Conservation (phyloP, 2,329 filamentous ascomycete species). For the Pseudocercospora vitis region DNA sequence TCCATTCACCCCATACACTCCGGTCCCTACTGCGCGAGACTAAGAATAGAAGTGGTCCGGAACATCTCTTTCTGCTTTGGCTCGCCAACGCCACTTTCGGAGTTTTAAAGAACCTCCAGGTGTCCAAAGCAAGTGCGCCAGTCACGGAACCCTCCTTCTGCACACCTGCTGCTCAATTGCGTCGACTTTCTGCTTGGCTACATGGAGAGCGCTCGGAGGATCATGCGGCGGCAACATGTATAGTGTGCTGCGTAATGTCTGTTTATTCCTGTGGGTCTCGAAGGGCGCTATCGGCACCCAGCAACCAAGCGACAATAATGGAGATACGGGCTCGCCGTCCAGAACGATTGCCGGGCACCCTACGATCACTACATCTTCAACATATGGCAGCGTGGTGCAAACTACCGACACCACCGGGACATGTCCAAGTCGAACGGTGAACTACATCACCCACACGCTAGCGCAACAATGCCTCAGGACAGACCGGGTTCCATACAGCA, state of each 20-base stretch:
- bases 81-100: neutral
- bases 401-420: constrained; percentile 32
- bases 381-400: constrained; percentile 4
- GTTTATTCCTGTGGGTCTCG: constrained; percentile 24
- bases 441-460: constrained; percentile 77
- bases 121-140: constrained; percentile 12
- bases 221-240: constrained; percentile 31
- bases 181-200: neutral
- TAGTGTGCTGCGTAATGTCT: constrained; percentile 26
- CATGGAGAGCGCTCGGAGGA: constrained; percentile 10
- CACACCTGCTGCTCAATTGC: neutral
- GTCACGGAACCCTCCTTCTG: neutral
- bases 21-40: too few species aligned
- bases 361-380: constrained; percentile 8
- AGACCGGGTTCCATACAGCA: constrained; percentile 49
- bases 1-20: too few species aligned
- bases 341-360: constrained; percentile 11
- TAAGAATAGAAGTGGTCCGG: constrained; percentile 2
- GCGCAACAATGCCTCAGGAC: constrained; percentile 73
- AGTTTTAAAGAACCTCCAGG: constrained; percentile 5
- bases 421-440: constrained; percentile 63
- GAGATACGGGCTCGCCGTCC: constrained; percentile 15
- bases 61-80: neutral
- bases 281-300: constrained; percentile 19
- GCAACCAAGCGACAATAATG: constrained; percentile 18